Conservation (phyloP, 169 alveolate species). For the Cryptosporidium meleagridis region DNA sequence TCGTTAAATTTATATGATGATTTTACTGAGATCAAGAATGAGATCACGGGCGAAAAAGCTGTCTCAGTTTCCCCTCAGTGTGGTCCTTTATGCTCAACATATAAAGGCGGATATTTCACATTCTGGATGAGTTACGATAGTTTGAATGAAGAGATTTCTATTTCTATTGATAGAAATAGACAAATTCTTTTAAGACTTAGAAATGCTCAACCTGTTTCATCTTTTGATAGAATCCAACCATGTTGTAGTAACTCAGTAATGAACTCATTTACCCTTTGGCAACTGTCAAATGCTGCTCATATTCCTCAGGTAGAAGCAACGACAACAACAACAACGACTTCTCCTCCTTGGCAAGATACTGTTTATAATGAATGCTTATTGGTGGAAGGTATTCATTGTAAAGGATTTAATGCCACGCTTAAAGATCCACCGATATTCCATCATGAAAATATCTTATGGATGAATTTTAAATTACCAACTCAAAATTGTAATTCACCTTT, state of each 20-base stretch:
- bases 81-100: constrained; percentile 33
- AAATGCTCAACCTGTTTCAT: constrained; percentile 8
- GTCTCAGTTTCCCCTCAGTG: constrained; percentile 32
- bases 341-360: constrained; percentile 13
- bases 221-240: constrained; percentile 9
- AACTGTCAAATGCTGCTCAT: constrained; percentile 15
- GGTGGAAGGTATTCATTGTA: background rate
- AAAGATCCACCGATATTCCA: background rate
- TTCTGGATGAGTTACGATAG: constrained; percentile 12
- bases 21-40: constrained; percentile 13
- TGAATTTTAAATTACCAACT: constrained; percentile 4
- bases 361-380: background rate
- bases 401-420: constrained; percentile 17
- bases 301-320: constrained; percentile 21
- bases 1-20: background rate
- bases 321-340: constrained; percentile 28
- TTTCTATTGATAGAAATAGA: constrained; percentile 1
- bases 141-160: background rate
- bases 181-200: background rate
- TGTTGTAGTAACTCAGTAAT: constrained; percentile 9
- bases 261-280: constrained; percentile 33
- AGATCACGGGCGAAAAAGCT: constrained; percentile 20
- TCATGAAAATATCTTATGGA: constrained; percentile 17
- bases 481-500: constrained; percentile 1
- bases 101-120: constrained; percentile 2